These are phyloP conservation scores for Claviceps capensis DNA, from an alignment of 2,329 filamentous ascomycete species.

Conservation along the genomic window DNA sequence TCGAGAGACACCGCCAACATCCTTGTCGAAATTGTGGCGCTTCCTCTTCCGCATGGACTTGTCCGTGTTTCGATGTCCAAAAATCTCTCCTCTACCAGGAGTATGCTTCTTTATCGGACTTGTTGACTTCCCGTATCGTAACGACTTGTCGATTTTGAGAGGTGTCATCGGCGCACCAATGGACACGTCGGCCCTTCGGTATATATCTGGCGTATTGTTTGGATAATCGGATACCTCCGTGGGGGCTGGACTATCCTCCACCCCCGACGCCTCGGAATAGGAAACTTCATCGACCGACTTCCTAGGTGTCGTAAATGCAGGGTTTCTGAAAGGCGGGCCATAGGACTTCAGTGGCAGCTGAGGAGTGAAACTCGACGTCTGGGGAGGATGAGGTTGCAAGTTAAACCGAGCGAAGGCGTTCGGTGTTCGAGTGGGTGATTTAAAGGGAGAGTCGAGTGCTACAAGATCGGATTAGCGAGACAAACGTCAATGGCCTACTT, in stretches of 20 bases:
- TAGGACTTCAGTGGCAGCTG: conserved; percentile 26
- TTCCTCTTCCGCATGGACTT: conserved; percentile 37
- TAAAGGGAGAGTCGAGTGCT: conserved; percentile 27
- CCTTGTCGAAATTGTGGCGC: conserved; percentile 35
- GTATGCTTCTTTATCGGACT: conserved; percentile 25
- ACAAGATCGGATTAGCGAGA: conserved; percentile 9
- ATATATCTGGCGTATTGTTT: conserved; percentile 38
- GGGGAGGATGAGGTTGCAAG: conserved; percentile 23
- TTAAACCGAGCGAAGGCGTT: conserved; percentile 23
- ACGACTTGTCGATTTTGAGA: conserved; percentile 30
- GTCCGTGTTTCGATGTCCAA: conserved; percentile 27
- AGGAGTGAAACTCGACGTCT: conserved; percentile 33
- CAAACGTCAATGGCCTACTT: background rate
- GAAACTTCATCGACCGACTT: conserved; percentile 39
- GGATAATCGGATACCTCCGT: conserved; percentile 42
- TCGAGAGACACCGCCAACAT: conserved; percentile 36
- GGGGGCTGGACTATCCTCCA: conserved; percentile 46
- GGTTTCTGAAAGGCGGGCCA: conserved; percentile 45
- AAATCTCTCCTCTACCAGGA: conserved; percentile 53
- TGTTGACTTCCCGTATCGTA: conserved; percentile 28
- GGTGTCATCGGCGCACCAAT: conserved; percentile 33
- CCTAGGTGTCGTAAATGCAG: conserved; percentile 50
- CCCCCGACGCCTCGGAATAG: conserved; percentile 41
- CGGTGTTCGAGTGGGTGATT: conserved; percentile 16
- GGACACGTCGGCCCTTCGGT: conserved; percentile 28